Conservation (phyloP, 2,329 filamentous ascomycete species). For the Alternaria sp. region DNA sequence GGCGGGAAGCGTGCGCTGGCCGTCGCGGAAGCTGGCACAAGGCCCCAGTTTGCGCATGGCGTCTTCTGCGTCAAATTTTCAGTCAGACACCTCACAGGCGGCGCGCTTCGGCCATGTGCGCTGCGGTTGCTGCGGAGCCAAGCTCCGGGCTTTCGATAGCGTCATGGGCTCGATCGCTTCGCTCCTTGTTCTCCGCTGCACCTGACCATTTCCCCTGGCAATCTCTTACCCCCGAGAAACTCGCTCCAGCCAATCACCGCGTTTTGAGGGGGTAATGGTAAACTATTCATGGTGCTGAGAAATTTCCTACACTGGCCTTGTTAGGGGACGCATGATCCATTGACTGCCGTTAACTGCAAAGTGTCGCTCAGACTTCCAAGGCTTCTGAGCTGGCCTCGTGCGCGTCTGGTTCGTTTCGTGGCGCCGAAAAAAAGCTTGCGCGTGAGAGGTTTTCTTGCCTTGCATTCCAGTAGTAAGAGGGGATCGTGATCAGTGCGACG, state of each 20-base stretch:
- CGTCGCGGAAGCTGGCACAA: slow-evolving; percentile 7
- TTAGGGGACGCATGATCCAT: slow-evolving; percentile 41
- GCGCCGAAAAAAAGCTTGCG: slow-evolving; percentile 25
- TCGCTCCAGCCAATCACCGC: slow-evolving; percentile 15
- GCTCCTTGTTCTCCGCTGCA: slow-evolving; percentile 5
- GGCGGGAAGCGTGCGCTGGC: slow-evolving; percentile 14
- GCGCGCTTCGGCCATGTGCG: not conserved
- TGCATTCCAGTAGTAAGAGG: slow-evolving; percentile 6
- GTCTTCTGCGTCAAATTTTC: slow-evolving; percentile 32
- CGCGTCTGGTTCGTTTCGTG: slow-evolving; percentile 32
- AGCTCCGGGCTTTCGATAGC: slow-evolving; percentile 13
- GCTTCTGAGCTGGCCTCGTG: slow-evolving; percentile 25
- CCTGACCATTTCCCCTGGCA: slow-evolving; percentile 23
- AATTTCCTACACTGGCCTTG: slow-evolving; percentile 11
- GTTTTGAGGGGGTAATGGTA: slow-evolving; percentile 19
- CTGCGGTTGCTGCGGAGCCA: slow-evolving; percentile 3
- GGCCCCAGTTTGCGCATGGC: slow-evolving; percentile 18
- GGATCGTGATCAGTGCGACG: slow-evolving; percentile 11
- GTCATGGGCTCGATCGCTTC: slow-evolving; percentile 13
- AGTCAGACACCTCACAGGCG: slow-evolving; percentile 1
- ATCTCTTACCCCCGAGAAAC: slow-evolving; percentile 38
- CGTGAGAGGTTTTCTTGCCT: slow-evolving; percentile 9
- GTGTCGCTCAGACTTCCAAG: slow-evolving; percentile 35
- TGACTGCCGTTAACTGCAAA: slow-evolving; percentile 53
- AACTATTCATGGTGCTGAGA: slow-evolving; percentile 15